A percentile compares a stretch with the other conserved stretches of the same genome.
These are phyloP conservation scores for Xylaria sp. DNA, from an alignment of 2,329 filamentous ascomycete genomes.

Conservation along the genomic window DNA sequence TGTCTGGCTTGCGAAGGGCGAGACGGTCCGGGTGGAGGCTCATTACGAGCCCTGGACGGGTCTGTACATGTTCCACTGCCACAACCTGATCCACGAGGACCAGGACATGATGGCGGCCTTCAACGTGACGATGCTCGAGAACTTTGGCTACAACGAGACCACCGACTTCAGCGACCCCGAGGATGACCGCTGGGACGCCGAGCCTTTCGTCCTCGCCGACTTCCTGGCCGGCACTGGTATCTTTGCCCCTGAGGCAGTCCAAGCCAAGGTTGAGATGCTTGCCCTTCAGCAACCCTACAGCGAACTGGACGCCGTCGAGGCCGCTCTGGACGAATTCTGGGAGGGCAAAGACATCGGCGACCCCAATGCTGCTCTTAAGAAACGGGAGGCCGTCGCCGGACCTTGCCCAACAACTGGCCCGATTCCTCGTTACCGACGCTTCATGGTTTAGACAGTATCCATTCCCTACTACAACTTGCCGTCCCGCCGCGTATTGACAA, in stretches of 20 bases:
- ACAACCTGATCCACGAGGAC: conserved; percentile 59
- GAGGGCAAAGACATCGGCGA: conserved; percentile 37
- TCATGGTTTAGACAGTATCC: conserved; percentile 19
- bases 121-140: conserved; percentile 53
- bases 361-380: conserved; percentile 36
- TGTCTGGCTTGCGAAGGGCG: conserved; percentile 62
- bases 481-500: background rate
- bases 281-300: conserved; percentile 50
- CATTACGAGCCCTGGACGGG: conserved; percentile 65
- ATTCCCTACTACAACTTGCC: background rate
- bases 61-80: conserved; percentile 61
- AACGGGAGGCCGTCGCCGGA: conserved; percentile 27
- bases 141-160: conserved; percentile 54
- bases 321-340: conserved; percentile 50
- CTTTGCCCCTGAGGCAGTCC: conserved; percentile 46
- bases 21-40: conserved; percentile 62
- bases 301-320: conserved; percentile 47
- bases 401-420: conserved; percentile 27
- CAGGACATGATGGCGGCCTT: conserved; percentile 60
- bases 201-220: conserved; percentile 43
- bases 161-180: conserved; percentile 53
- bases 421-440: conserved; percentile 35
- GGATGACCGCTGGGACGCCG: conserved; percentile 51
- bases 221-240: conserved; percentile 41
- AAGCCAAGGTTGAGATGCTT: conserved; percentile 48